These are phyloP conservation scores for sorghum (Sorghum bicolor) DNA, from an alignment of 176 grass and related monocot species.

Conservation along the genomic window Sorghum_bicolor_NCBIv3 NC_012879.2:56548501-56549000, in stretches of 20 bases:
- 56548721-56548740: neutral
- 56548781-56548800: neutral
- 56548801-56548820: neutral
- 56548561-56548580: neutral
- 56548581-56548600: neutral
- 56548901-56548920: neutral
- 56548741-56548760: neutral
- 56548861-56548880: neutral
- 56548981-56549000: neutral
- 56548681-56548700: conserved; percentile 85
- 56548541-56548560: neutral
- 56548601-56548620: neutral
- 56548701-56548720: conserved; percentile 90
- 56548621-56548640: neutral
- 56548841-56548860: neutral
- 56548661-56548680: conserved; percentile 74
- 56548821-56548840: neutral
- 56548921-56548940: neutral
- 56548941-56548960: neutral
- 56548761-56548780: neutral
- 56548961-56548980: neutral
- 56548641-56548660: conserved; percentile 62
- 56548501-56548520: neutral
- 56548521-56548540: neutral
- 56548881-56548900: neutral